phyloP scores from a whole-genome alignment of 495 filamentous ascomycete species.

The Durotheca rogersii region DNA sequence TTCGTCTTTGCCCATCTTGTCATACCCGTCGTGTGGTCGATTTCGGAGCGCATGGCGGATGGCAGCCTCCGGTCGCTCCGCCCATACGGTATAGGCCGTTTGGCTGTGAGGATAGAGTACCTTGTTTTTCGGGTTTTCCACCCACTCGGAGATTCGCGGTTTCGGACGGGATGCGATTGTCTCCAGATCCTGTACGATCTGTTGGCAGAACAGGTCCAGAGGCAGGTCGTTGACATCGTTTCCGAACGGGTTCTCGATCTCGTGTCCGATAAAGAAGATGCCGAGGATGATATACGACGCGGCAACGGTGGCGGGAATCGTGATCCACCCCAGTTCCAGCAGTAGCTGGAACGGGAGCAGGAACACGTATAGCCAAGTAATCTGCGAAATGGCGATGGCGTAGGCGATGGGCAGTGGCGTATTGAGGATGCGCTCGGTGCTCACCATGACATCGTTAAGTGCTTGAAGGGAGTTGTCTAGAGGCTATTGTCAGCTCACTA shows the following conservation, averaged over 20 bases:
- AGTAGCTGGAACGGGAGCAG: constrained; percentile 83
- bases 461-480: constrained; percentile 53
- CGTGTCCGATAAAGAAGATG: constrained; percentile 79
- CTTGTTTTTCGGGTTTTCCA: constrained; percentile 57
- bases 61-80: constrained; percentile 51
- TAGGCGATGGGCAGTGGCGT: constrained; percentile 85
- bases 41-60: constrained; percentile 43
- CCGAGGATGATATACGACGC: constrained; percentile 87
- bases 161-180: constrained; percentile 62
- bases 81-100: constrained; percentile 61
- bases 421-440: constrained; percentile 77
- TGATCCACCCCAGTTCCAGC: constrained; percentile 62
- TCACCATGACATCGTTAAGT: constrained; percentile 72
- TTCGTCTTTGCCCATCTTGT: constrained; percentile 14
- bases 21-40: constrained; percentile 42
- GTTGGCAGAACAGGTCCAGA: constrained; percentile 72
- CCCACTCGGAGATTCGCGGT: constrained; percentile 59
- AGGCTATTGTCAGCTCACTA: constrained; percentile 10
- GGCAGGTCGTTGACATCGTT: constrained; percentile 85
- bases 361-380: constrained; percentile 84
- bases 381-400: constrained; percentile 80
- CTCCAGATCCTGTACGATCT: constrained; percentile 71
- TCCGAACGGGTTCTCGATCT: constrained; percentile 90
- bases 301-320: constrained; percentile 80
- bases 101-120: constrained; percentile 68